Base-by-base conservation (phyloP, 2,329 filamentous ascomycete genomes). In the Penicillium expansum region DNA sequence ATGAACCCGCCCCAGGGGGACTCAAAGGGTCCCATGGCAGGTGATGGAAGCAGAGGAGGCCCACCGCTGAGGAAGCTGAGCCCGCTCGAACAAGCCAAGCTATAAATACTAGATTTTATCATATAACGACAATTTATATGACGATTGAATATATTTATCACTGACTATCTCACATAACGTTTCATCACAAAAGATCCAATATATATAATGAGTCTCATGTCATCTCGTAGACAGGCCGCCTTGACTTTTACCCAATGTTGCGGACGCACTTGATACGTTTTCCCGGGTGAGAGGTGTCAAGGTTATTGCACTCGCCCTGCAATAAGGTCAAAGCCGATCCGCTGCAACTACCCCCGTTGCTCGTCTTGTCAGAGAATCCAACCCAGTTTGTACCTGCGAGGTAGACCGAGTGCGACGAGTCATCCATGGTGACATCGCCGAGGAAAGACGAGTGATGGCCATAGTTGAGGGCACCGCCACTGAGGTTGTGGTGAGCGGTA, bases 1-100 rank as follows among this genome's bases (percentile, higher is more conserved):
- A 53, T 69, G 39, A 30, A 27, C 37, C 48, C 43, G 5, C 44
- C 61, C 14, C 30, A 48, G 0, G 52, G 42, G 18, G 49, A 49
- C 27, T 47, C 57, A 13, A 49, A 33, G 7, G 47, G 45, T 20
- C 16, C 45, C 38, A 62, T 66, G 65, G 50, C 59, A 42, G 62
- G 64, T 29, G 69, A 71, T 55, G 69, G 69, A 22, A 71, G 69
- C 38, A 60, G 69, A 32, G 62, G 66, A 33, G 69, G 69, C 5
- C 67, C 69, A 1, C 63, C 66, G 1, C 42, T 69, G 45, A 57
- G 69, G 32, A 60, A 50, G 39, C 57, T 71, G 13, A 62, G 52
- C n/a, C 44, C 52, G 2, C n/a, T 55, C 2, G 69, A 71, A 48
- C 64, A 66, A 50, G 60, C 66, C 11, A 66, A 62, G 32, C 56